Evolutionary conservation across 768 basidiomycete genomes (phyloP).

Genomic region (Royoungia palumana): DNA sequence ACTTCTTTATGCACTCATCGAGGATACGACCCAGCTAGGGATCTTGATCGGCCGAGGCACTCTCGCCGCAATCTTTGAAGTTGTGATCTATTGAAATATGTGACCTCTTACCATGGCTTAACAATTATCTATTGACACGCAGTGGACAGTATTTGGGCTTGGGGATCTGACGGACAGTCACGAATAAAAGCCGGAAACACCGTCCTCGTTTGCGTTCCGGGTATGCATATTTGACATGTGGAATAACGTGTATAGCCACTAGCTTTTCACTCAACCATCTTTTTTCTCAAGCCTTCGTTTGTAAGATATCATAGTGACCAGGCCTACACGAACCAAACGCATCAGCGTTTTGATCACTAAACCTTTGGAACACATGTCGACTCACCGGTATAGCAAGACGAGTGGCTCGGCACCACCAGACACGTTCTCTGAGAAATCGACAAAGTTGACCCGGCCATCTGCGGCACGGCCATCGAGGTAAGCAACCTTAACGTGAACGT

Average conservation of each 20-base stretch:
- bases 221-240: slow-evolving; percentile 13
- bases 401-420: slow-evolving; percentile 50
- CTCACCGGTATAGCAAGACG: slow-evolving; percentile 72
- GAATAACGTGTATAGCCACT: background rate
- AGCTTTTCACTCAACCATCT: background rate
- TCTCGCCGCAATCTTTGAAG: too few relatives aligned
- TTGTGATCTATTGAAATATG: too few relatives aligned
- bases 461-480: slow-evolving; percentile 69
- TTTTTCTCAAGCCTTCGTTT: slow-evolving; percentile 12
- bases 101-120: too few relatives aligned
- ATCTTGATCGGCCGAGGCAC: too few relatives aligned
- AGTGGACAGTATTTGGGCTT: too few relatives aligned
- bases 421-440: slow-evolving; percentile 54
- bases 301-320: slow-evolving; percentile 79
- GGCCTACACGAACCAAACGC: slow-evolving; percentile 48
- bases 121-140: too few relatives aligned
- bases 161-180: too few relatives aligned
- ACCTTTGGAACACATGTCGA: background rate
- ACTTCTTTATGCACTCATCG: too few relatives aligned
- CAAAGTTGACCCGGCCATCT: slow-evolving; percentile 59
- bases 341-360: background rate
- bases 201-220: background rate
- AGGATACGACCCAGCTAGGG: too few relatives aligned
- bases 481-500: slow-evolving; percentile 67
- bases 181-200: too few relatives aligned